A percentile compares a stretch with the other conserved stretches of the same genome.
Evolutionary conservation across 2,329 filamentous ascomycete genomes (phyloP).

Genomic region (Beauveria australis): DNA sequence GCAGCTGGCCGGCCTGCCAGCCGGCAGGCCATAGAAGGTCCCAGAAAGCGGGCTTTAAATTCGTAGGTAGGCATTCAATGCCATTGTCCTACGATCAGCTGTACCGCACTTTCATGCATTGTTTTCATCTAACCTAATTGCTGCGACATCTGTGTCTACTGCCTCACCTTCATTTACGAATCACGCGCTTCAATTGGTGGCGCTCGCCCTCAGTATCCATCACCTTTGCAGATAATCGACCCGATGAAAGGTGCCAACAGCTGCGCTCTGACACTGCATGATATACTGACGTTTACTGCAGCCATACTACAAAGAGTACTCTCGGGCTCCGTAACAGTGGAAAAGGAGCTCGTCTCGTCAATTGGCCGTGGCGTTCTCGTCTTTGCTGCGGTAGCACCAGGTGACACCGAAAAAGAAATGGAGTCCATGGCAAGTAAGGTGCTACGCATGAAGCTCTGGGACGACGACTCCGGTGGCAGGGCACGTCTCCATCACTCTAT

Average conservation of each 20-base stretch:
- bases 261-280: background rate
- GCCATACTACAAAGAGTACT: slow-evolving; percentile 90
- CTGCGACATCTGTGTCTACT: no score
- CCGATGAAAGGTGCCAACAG: slow-evolving; percentile 3
- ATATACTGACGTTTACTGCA: slow-evolving; percentile 29
- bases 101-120: no score
- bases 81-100: no score
- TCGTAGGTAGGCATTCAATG: no score
- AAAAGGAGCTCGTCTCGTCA: slow-evolving; percentile 79
- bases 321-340: slow-evolving; percentile 91
- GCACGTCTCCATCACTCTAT: slow-evolving; percentile 33
- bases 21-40: background rate
- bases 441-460: slow-evolving; percentile 85
- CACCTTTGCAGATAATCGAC: background rate
- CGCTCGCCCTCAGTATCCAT: background rate
- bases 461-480: slow-evolving; percentile 63
- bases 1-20: no score
- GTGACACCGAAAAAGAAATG: slow-evolving; percentile 83
- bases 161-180: no score
- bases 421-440: slow-evolving; percentile 79
- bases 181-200: background rate
- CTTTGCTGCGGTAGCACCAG: slow-evolving; percentile 82
- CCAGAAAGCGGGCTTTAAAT: no score
- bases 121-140: no score
- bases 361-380: slow-evolving; percentile 88